phyloP scores from a whole-genome alignment of 768 basidiomycete species.

The Xerocomellus chrysenteron region DNA sequence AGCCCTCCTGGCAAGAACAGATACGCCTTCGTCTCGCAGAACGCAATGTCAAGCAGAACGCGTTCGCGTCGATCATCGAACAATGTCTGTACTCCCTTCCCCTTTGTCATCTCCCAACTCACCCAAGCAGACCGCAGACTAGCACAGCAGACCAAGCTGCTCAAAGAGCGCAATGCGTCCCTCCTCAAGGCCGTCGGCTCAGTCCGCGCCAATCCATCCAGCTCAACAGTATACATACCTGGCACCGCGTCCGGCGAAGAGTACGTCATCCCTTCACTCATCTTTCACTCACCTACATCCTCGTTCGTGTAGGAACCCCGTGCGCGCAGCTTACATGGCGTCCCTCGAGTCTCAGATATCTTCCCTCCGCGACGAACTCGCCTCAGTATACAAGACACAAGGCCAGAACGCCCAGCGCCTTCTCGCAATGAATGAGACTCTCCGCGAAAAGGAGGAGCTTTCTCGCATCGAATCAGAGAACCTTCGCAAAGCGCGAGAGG shows the following conservation, averaged over 20 bases:
- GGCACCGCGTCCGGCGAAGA: slow-evolving; percentile 61
- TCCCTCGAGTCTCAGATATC: slow-evolving; percentile 95
- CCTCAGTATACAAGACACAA: slow-evolving; percentile 94
- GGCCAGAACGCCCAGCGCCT: slow-evolving; percentile 93
- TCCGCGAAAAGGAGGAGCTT: slow-evolving; percentile 90
- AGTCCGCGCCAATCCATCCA: slow-evolving; percentile 60
- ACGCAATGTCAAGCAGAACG: slow-evolving; percentile 78
- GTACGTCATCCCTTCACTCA: slow-evolving; percentile 41
- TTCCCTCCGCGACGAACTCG: slow-evolving; percentile 86
- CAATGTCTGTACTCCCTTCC: slow-evolving; percentile 63
- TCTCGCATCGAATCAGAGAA: slow-evolving; percentile 80
- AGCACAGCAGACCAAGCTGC: slow-evolving; percentile 86
- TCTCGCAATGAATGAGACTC: slow-evolving; percentile 90
- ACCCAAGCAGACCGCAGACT: slow-evolving; percentile 73
- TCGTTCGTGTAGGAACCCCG: slow-evolving; percentile 60
- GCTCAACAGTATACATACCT: slow-evolving; percentile 60
- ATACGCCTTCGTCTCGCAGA: slow-evolving; percentile 76
- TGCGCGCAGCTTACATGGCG: slow-evolving; percentile 82
- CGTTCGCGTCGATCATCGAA: slow-evolving; percentile 83
- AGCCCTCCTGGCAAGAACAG: slow-evolving; percentile 82
- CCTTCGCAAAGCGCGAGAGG: slow-evolving; percentile 73
- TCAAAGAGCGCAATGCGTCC: slow-evolving; percentile 90
- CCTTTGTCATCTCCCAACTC: slow-evolving; percentile 7
- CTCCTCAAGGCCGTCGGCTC: slow-evolving; percentile 81
- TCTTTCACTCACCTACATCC: background rate